Percentiles rank a stretch among this genome's conserved stretches.
Conservation (phyloP, 2,329 filamentous ascomycete species). For the Scopulariopsis brevicaulis region DNA sequence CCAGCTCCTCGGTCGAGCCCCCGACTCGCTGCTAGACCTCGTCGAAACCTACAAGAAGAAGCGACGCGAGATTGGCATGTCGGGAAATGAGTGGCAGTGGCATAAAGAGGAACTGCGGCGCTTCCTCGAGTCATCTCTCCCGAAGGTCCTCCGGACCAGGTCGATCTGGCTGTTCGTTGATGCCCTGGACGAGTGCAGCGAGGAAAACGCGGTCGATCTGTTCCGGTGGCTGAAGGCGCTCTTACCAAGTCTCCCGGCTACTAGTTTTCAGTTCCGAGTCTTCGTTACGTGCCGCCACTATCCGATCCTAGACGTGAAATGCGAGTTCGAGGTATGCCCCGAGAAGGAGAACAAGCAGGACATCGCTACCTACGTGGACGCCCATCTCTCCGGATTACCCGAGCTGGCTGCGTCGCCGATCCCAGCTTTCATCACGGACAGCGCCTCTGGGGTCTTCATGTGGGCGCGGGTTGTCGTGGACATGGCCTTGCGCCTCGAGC, state of each 20-base stretch:
- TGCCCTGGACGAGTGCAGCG: constrained; percentile 21
- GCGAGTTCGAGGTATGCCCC: constrained; percentile 12
- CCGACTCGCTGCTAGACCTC: constrained; percentile 10
- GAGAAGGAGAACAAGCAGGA: constrained; percentile 19
- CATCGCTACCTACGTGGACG: constrained; percentile 12
- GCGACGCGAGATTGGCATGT: constrained; percentile 4
- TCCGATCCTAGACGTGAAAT: constrained; percentile 11
- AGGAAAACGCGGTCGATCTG: constrained; percentile 12
- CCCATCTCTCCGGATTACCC: constrained; percentile 7
- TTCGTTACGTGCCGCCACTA: constrained; percentile 21
- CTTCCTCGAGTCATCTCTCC: constrained; percentile 11
- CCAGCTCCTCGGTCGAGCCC: constrained; percentile 15
- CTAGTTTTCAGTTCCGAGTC: constrained; percentile 11
- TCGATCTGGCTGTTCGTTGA: constrained; percentile 18
- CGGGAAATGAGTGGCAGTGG: constrained; percentile 16
- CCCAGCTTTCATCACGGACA: constrained; percentile 10
- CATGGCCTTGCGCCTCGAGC: constrained; percentile 8
- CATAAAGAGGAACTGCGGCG: constrained; percentile 10
- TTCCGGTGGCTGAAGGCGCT: constrained; percentile 11
- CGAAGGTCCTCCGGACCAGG: constrained; percentile 8
- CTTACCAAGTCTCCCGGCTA: constrained; percentile 6
- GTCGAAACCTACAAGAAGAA: constrained; percentile 8
- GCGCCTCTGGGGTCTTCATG: constrained; percentile 20
- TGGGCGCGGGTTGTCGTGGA: constrained; percentile 21
- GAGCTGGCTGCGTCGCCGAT: neutral